These are phyloP conservation scores for Amanita subjunquillea DNA, from an alignment of 768 basidiomycete species.

Conservation along the genomic window DNA sequence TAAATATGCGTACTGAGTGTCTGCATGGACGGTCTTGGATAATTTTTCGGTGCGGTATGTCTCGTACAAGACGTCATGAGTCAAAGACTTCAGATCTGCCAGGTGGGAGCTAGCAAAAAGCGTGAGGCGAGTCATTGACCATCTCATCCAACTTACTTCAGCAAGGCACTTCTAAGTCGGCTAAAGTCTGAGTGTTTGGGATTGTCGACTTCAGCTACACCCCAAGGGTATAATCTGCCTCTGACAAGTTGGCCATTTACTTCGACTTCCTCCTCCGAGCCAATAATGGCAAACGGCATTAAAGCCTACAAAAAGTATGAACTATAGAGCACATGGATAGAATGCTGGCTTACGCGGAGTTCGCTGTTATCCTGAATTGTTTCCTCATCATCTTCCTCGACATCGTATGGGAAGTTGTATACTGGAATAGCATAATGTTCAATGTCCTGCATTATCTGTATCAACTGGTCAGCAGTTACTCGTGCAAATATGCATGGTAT, in stretches of 20 bases:
- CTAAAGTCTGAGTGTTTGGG: slow-evolving; percentile 99
- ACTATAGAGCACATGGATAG: slow-evolving; percentile 1
- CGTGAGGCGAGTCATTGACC: slow-evolving; percentile 5
- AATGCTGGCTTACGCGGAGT: slow-evolving; percentile 54
- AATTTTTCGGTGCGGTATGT: slow-evolving; percentile 98
- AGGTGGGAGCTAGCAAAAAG: slow-evolving; percentile 66
- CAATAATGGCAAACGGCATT: slow-evolving; percentile 94
- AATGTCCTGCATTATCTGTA: slow-evolving; percentile 97
- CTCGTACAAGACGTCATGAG: slow-evolving; percentile 91
- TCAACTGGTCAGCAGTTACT: not conserved
- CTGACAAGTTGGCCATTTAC: slow-evolving; percentile 86
- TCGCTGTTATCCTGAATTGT: slow-evolving; percentile 97
- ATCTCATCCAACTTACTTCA: slow-evolving; percentile 50
- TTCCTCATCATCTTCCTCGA: slow-evolving; percentile 98
- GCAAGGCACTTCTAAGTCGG: slow-evolving; percentile 79
- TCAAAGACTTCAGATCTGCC: slow-evolving; percentile 88
- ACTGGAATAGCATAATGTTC: slow-evolving; percentile 97
- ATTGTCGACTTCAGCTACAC: slow-evolving; percentile 96
- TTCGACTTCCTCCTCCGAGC: slow-evolving; percentile 94
- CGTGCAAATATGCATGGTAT: not conserved
- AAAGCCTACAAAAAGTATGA: slow-evolving; percentile 45
- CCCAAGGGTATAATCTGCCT: slow-evolving; percentile 97
- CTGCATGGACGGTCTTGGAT: slow-evolving; percentile 78
- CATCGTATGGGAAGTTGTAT: slow-evolving; percentile 99
- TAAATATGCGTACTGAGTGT: slow-evolving; percentile 47